phyloP scores from a whole-genome alignment of 1,284 basidiomycete genomes.

The Thecaphora thlaspeos region DNA sequence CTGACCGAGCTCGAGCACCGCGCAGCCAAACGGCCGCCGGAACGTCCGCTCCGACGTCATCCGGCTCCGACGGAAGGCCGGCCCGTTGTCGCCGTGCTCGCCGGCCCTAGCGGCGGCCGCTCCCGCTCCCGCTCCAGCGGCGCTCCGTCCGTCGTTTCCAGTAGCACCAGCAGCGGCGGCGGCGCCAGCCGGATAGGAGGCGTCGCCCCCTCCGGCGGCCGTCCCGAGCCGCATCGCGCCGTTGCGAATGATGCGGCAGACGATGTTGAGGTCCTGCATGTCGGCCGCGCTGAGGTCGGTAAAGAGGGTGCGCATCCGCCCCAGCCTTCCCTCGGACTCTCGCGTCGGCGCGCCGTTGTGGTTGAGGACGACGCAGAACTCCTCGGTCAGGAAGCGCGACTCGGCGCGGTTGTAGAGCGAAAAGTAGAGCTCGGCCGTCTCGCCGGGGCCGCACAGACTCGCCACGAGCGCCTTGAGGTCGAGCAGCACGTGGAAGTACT shows the following conservation, averaged over 20 bases:
- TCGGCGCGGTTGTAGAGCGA: constrained; percentile 85
- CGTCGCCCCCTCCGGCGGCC: constrained; percentile 23
- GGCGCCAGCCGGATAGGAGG: constrained; percentile 9
- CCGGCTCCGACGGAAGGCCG: constrained; percentile 25
- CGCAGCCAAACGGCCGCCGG: constrained; percentile 88
- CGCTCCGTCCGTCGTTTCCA: too few species aligned
- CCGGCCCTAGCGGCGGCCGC: too few species aligned
- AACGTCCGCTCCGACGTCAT: constrained; percentile 60
- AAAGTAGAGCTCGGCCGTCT: constrained; percentile 89
- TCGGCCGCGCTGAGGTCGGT: constrained; percentile 82
- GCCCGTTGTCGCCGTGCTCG: background rate
- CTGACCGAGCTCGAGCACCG: constrained; percentile 80
- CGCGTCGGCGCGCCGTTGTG: constrained; percentile 83
- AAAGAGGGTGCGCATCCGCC: constrained; percentile 65
- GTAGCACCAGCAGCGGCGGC: too few species aligned
- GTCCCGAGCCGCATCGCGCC: constrained; percentile 81
- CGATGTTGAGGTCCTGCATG: constrained; percentile 63
- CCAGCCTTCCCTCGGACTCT: constrained; percentile 59
- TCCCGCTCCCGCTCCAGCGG: too few species aligned
- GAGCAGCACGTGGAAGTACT: constrained; percentile 71
- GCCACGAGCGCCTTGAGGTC: constrained; percentile 90
- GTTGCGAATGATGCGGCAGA: constrained; percentile 82
- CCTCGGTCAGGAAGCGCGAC: constrained; percentile 83
- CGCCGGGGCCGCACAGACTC: constrained; percentile 80
- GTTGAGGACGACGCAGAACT: constrained; percentile 84